Evolutionary conservation across 1,284 basidiomycete genomes (phyloP), one percentile per base, ranked within the genome.

Genomic region (Wallemia ichthyophaga): DNA sequence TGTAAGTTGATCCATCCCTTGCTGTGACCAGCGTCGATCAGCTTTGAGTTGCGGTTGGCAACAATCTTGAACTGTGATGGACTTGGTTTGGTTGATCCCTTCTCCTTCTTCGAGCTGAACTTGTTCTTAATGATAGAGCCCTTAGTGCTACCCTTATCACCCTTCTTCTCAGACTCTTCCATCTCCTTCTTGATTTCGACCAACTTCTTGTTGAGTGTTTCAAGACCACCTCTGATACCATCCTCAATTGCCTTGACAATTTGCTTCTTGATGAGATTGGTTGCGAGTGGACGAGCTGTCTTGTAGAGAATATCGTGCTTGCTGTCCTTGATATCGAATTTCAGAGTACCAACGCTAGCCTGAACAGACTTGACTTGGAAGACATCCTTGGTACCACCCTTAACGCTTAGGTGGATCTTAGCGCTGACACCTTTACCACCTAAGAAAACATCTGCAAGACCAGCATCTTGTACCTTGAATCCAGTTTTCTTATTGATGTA

Each of bases 301-400:
- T 87, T 91, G 76, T 92, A 92, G 59, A 94, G 69, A 33, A 85
- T 71, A 67, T 92, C 85, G 72, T 94, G 89, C 73, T 92, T 94
- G 65, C 69, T 79, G 66, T 92, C 88, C 19, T 87, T 79, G 67
- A 98, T 87, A 33, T 80, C 78, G 72, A 92, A 94, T 71, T 84
- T 86, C 65, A 95, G 77, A 58, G 81, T 77, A 65, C 82, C 82
- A 57, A 89, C 78, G 68, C 85, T 85, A 67, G 86, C 82, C 61
- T 79, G 71, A 23, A 88, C 81, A 61, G 78, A 72, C 67, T 82
- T 76, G 62, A 91, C 83, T 63, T 77, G 76, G 76, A 89, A 89
- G 15, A 86, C 78, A 48, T 68, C 65, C 59, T 65, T 79, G 11
- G 74, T 75, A 24, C 69, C 72, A 65, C 83, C 81, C 62, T 79